Percentiles rank a stretch among this genome's conserved stretches.
These are phyloP conservation scores for Phytomonas francai DNA, from an alignment of 208 protist species.

Conservation along the genomic window DNA sequence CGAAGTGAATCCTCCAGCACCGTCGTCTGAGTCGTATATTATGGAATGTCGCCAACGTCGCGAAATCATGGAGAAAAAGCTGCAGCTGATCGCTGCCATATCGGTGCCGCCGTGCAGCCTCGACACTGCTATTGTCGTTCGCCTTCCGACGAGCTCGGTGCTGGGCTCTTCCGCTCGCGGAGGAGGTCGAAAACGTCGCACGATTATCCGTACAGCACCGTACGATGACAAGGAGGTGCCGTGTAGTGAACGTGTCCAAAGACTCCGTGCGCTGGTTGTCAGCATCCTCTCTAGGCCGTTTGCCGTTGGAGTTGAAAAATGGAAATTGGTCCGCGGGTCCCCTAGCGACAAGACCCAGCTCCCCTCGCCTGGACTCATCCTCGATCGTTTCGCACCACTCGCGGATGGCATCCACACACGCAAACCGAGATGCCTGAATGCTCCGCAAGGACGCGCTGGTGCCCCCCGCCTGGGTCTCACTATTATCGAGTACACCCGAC, in stretches of 20 bases:
- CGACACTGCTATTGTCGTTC: not conserved
- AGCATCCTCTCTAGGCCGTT: not conserved
- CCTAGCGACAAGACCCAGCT: not conserved
- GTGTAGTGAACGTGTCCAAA: not conserved
- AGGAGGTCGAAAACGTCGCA: constrained; percentile 13
- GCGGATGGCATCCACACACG: constrained; percentile 37
- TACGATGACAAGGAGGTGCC: constrained; percentile 37
- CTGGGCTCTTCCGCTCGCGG: not conserved
- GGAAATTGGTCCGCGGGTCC: not conserved
- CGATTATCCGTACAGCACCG: constrained; percentile 43
- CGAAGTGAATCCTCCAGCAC: constrained; percentile 18
- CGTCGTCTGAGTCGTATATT: constrained; percentile 24
- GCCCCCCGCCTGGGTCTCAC: not conserved
- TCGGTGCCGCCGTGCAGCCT: constrained; percentile 17
- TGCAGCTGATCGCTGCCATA: constrained; percentile 32
- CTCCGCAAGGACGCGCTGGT: not conserved
- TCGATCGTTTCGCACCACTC: constrained; percentile 34
- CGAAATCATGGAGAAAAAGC: constrained; percentile 51
- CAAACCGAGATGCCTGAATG: constrained; percentile 17
- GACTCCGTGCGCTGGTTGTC: not conserved
- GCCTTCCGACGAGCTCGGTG: not conserved
- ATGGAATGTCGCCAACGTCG: constrained; percentile 30
- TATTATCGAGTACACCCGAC: not conserved
- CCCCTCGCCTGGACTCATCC: constrained; percentile 14
- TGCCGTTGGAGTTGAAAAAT: not conserved